Evolutionary conservation across 2,329 filamentous ascomycete genomes (phyloP).

Genomic region (Cercospora brassicicola): DNA sequence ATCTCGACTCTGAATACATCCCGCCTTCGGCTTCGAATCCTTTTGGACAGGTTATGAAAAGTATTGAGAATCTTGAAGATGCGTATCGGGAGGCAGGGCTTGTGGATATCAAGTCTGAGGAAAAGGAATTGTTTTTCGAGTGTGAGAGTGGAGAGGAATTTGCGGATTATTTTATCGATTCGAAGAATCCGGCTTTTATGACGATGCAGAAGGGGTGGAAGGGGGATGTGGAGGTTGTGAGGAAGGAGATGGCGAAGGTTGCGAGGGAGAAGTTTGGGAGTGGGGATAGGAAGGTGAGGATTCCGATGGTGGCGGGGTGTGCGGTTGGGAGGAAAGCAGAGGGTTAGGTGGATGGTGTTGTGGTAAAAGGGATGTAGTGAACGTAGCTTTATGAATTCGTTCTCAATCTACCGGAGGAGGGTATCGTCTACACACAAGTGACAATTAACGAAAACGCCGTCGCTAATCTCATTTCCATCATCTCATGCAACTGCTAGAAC

Average conservation of each 20-base stretch:
- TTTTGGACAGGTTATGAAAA: not conserved
- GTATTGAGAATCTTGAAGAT: constrained; percentile 9
- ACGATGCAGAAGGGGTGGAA: constrained; percentile 13
- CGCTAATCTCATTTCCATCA: constrained; percentile 7
- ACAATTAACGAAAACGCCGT: constrained; percentile 1
- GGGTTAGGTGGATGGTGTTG: too few species aligned
- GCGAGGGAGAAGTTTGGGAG: constrained; percentile 12
- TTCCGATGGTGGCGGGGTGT: constrained; percentile 8
- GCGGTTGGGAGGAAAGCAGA: constrained; percentile 11
- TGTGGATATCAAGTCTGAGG: constrained; percentile 6
- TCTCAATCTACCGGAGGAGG: too few species aligned
- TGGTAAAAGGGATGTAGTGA: too few species aligned
- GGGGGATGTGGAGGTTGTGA: constrained; percentile 11
- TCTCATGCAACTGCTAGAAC: not conserved
- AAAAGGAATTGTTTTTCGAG: constrained; percentile 5
- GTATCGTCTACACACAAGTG: constrained; percentile 7
- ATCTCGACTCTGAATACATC: constrained; percentile 5
- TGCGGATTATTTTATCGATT: constrained; percentile 14
- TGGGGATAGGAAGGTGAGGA: constrained; percentile 1
- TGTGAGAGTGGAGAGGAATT: constrained; percentile 18
- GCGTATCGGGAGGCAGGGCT: constrained; percentile 11
- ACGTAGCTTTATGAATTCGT: not conserved
- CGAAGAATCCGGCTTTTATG: constrained; percentile 15
- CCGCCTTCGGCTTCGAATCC: not conserved
- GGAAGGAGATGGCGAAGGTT: constrained; percentile 12